Evolutionary conservation across 768 basidiomycete genomes (phyloP), one percentile per base, ranked within the genome.

Genomic region (Mycena belliarum): DNA sequence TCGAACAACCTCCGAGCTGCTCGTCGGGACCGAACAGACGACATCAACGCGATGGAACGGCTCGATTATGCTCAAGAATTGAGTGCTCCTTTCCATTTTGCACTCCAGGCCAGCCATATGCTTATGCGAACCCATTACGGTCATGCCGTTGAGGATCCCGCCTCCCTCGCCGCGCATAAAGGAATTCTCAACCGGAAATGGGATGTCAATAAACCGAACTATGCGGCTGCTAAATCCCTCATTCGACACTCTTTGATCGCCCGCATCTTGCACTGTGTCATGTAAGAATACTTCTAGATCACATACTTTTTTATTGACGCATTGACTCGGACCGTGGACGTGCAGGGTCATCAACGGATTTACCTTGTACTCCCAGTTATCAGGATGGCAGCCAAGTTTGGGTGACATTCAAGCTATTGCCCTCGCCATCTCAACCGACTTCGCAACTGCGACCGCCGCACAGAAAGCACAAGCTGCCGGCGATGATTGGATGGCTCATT

Each of bases 161-260:
- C 43, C 9, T 64, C 60, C 2, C 57, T 66, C 5, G 44, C 57
- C 0, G 41, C 43, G 20, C 64, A 65, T 41, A 66, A 66, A 44
- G 61, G 49, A 3, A 49, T 59, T 10, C 48, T 66, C 8, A 29
- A 50, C 6, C 47, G 63, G 8, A 61, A 29, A 37, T 66, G 63
- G 55, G 65, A 66, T 40, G 56, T 45, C n/a, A 58, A 54, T 3
- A 64, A 61, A 47, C 54, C 55, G 3, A 64, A 64, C 40, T 66
- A 66, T 33, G 59, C 65, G 4, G 59, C 53, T 26, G 63, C 55
- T 5, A 66, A 66, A 52, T 56, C 65, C 10, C 40, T 66, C 4
- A 60, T 66, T 14, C 35, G 58, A 0, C 65, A 66, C 26, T 65
- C 63, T 2, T 35, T 66, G 16, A 65, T 66, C 40, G 65, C 63